Base-by-base conservation (phyloP, 495 filamentous ascomycete genomes). In the Xylaria curta region DNA sequence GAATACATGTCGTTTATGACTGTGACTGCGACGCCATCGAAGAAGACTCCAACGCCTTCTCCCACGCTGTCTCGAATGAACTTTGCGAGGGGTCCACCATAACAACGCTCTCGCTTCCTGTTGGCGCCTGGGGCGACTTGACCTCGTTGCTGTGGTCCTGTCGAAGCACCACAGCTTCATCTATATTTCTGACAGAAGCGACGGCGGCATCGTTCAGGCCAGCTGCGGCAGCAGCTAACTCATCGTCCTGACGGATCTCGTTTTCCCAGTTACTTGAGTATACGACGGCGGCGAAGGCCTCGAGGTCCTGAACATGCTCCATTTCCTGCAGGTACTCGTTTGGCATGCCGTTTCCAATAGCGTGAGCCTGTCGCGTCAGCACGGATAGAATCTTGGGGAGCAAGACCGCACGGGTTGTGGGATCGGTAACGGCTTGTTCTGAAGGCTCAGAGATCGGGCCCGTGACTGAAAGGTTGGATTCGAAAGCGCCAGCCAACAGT, bases 231-330 rank as follows among this genome's bases (percentile, higher is more conserved):
- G 72, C 72, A 49, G 73, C 72, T 9, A 75, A 73, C 40, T 81
- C 80, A 15, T 77, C 78, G 5, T 82, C 79, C 31, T 75, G 79
- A 64, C 88, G 89, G 61, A 92, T 89, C 76, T 97, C 93, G 71
- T 92, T 85, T 77, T 88, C 83, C 87, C 87, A 97, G 81, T 97
- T 97, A 62, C 92, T 95, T 70, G 91, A 94, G 78, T 97, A 98
- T 38, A 98, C 93, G 9, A 98, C 91, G 1, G 96, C 95, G 5
- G 95, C 93, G 74, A 98, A 98, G 0, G 93, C 95, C 76, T 97
- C 93, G n/a, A 98, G 84, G 72, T 98, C 94, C 15, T 88, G 87
- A 13, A 96, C 94, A 60, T 86, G 79, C 75, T 98, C 95, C 88
- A 95, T 93, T 1, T 87, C 91, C 66, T 89, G 86, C 59, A 98